Evolutionary conservation across 257 asterid genomes (phyloP).

Genomic region (Parsonsia alboflavescens): DNA sequence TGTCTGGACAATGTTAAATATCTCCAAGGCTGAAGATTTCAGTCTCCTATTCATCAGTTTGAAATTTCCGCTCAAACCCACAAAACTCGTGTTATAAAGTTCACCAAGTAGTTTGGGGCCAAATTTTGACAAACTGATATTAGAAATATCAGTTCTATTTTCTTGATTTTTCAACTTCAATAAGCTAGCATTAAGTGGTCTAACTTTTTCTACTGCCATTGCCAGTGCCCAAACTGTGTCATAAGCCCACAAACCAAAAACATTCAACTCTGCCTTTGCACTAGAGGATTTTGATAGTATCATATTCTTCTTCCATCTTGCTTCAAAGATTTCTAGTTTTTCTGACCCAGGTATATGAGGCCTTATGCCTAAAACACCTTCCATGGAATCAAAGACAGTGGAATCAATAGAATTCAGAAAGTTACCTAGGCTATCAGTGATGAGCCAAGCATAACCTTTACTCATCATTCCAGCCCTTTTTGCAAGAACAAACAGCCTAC

Average conservation of each 20-base stretch:
- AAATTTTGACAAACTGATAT: conserved; percentile 30
- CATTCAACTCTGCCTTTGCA: conserved; percentile 29
- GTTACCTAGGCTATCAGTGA: conserved; percentile 39
- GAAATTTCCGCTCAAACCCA: conserved; percentile 50
- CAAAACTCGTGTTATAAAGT: conserved; percentile 28
- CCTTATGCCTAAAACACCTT: conserved; percentile 47
- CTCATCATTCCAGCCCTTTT: conserved; percentile 39
- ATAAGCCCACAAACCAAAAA: conserved; percentile 56
- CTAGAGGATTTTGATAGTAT: conserved; percentile 17
- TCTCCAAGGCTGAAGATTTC: conserved; percentile 35
- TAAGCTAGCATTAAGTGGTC: conserved; percentile 12
- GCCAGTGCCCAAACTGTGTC: conserved; percentile 56
- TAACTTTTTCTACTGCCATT: conserved; percentile 38
- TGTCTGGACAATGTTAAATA: conserved; percentile 44
- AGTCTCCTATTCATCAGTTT: conserved; percentile 30
- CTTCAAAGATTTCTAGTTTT: conserved; percentile 19
- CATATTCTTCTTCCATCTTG: conserved; percentile 34
- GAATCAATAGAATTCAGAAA: conserved; percentile 23
- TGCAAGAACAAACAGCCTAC: conserved; percentile 30
- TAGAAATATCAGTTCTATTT: conserved; percentile 17
- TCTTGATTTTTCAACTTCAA: not conserved
- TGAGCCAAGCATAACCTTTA: conserved; percentile 51
- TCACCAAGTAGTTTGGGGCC: conserved; percentile 40
- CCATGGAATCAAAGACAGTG: conserved; percentile 39
- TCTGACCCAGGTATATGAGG: conserved; percentile 36